A percentile compares a stretch with the other conserved stretches of the same genome.
These are phyloP conservation scores for Marvania coccoides DNA, from an alignment of 139 green algal genomes.

Conservation along the genomic window DNA sequence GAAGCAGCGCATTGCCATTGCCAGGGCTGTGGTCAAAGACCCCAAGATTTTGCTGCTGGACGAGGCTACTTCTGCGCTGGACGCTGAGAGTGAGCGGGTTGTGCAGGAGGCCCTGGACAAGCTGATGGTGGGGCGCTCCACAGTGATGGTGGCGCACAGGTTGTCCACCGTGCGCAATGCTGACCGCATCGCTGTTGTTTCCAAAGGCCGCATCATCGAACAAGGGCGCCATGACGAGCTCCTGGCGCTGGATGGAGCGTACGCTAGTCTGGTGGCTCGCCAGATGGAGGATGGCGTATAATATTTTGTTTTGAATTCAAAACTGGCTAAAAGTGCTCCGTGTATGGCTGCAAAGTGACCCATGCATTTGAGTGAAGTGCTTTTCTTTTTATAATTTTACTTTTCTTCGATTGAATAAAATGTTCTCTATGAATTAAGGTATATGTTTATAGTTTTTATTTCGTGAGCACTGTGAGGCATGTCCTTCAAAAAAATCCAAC, in stretches of 20 bases:
- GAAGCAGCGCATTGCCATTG: constrained; percentile 76
- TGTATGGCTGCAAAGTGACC: too few species aligned
- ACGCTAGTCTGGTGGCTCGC: constrained; percentile 18
- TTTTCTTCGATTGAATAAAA: too few species aligned
- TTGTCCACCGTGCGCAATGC: constrained; percentile 75
- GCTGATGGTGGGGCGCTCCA: constrained; percentile 71
- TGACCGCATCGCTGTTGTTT: constrained; percentile 76
- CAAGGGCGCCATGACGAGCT: constrained; percentile 47
- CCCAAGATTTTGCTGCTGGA: constrained; percentile 55
- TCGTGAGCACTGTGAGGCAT: too few species aligned
- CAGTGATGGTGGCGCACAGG: constrained; percentile 79
- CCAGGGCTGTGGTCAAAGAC: constrained; percentile 54
- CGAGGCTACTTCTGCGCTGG: constrained; percentile 54
- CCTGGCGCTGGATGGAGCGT: constrained; percentile 34
- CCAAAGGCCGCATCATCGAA: constrained; percentile 52
- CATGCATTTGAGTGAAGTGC: too few species aligned
- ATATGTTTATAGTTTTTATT: too few species aligned
- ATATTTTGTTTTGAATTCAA: too few species aligned
- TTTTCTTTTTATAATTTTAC: too few species aligned
- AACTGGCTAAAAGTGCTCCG: too few species aligned
- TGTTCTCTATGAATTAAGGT: too few species aligned
- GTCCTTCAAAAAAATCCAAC: too few species aligned
- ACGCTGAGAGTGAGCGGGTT: constrained; percentile 40
- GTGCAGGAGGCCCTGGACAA: constrained; percentile 48
- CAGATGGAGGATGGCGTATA: too few species aligned